phyloP scores from a whole-genome alignment of 1,139 yeast genomes.

The Sugiyamaella castrensis region DNA sequence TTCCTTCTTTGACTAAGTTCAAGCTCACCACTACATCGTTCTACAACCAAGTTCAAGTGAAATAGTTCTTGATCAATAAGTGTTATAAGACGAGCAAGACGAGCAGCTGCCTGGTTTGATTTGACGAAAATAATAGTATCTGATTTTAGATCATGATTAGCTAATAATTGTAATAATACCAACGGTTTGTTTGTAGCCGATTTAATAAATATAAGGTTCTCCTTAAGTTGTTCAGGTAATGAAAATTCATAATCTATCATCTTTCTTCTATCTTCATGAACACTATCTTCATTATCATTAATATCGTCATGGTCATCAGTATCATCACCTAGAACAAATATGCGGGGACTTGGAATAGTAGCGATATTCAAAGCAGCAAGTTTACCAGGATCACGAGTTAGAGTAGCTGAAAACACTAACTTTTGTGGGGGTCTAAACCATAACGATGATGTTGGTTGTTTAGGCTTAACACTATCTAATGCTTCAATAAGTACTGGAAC shows the following conservation, averaged over 20 bases:
- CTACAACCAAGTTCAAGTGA: constrained; percentile 24
- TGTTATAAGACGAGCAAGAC: constrained; percentile 61
- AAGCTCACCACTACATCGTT: constrained; percentile 40
- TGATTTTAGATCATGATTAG: constrained; percentile 30
- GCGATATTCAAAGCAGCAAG: constrained; percentile 62
- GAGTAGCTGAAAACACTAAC: constrained; percentile 86
- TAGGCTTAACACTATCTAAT: constrained; percentile 37
- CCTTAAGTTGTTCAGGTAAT: constrained; percentile 40
- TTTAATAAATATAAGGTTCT: constrained; percentile 31
- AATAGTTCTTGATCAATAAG: constrained; percentile 41
- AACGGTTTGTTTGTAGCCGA: constrained; percentile 62
- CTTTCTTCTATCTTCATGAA: constrained; percentile 30
- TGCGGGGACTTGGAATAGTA: constrained; percentile 64
- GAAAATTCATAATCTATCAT: constrained; percentile 51
- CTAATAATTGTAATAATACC: constrained; percentile 56
- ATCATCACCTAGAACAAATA: constrained; percentile 57
- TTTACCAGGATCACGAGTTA: constrained; percentile 90
- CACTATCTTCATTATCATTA: constrained; percentile 22
- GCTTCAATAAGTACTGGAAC: constrained; percentile 59
- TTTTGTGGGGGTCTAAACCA: constrained; percentile 46
- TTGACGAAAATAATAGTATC: constrained; percentile 66
- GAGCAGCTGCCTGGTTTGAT: constrained; percentile 81
- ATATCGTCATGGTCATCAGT: constrained; percentile 17
- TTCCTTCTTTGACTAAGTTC: constrained; percentile 35
- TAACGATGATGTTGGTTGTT: constrained; percentile 11